phyloP scores from a whole-genome alignment of 1,284 basidiomycete species.

The Pseudozyma sp. region DNA sequence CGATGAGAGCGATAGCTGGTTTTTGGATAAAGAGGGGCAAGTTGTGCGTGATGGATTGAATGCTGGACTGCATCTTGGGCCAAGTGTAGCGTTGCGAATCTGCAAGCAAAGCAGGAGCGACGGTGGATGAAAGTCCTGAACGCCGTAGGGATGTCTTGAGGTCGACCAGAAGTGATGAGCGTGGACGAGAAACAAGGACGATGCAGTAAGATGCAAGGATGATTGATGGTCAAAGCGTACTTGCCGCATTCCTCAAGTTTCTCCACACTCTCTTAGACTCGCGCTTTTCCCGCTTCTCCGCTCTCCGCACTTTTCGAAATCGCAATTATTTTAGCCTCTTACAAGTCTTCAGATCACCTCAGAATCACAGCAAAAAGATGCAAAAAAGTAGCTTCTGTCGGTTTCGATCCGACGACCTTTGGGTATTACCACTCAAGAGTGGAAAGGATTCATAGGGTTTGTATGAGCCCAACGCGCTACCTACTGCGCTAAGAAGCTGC shows the following conservation, averaged over 20 bases:
- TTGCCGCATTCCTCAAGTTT: not conserved
- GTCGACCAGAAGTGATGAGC: not conserved
- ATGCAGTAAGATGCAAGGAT: not conserved
- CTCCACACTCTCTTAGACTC: not conserved
- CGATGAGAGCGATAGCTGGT: conserved; percentile 83
- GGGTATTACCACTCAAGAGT: conserved; percentile 41
- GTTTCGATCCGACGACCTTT: conserved; percentile 61
- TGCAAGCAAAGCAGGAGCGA: not conserved
- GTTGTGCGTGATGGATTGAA: conserved; percentile 70
- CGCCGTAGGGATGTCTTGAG: not conserved
- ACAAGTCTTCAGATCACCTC: not conserved
- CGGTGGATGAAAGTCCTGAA: no score
- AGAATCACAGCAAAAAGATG: not conserved
- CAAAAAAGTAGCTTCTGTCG: conserved; percentile 54
- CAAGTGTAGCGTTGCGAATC: not conserved
- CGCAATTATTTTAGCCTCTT: not conserved
- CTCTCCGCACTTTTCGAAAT: not conserved
- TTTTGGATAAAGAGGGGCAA: conserved; percentile 85
- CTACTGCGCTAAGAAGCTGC: conserved; percentile 50
- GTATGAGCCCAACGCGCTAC: conserved; percentile 56
- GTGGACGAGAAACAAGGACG: not conserved
- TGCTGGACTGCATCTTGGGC: conserved; percentile 70
- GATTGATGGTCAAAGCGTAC: conserved; percentile 3
- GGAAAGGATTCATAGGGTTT: conserved; percentile 35
- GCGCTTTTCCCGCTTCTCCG: not conserved